Conservation (phyloP, 2,329 filamentous ascomycete species). For the Talaromyces atroroseus region DNA sequence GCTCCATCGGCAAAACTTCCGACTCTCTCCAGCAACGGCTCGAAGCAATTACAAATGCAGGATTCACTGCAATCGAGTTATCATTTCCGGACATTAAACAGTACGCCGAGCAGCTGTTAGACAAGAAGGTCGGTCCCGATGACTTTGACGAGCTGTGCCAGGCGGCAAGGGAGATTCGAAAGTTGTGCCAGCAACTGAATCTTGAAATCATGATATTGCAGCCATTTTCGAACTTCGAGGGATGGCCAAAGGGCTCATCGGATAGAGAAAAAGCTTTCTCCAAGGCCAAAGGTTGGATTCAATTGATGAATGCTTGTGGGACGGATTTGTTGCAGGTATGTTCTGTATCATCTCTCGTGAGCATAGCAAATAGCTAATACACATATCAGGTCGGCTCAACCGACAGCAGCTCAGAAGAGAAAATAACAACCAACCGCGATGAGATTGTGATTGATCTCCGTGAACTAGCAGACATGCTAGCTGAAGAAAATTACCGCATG, state of each 20-base stretch:
- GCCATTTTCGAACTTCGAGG: constrained; percentile 72
- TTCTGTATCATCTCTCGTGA: background rate
- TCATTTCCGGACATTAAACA: constrained; percentile 66
- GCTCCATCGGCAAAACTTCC: constrained; percentile 35
- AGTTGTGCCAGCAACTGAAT: constrained; percentile 49
- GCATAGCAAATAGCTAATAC: background rate
- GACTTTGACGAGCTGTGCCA: constrained; percentile 56
- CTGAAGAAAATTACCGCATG: constrained; percentile 52
- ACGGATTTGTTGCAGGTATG: constrained; percentile 65
- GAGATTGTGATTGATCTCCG: constrained; percentile 57
- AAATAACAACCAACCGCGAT: constrained; percentile 47
- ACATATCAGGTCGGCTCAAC: constrained; percentile 52
- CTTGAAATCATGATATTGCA: constrained; percentile 67
- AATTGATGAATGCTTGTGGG: constrained; percentile 64
- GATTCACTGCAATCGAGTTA: constrained; percentile 63
- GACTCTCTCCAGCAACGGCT: constrained; percentile 36
- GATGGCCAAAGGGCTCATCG: constrained; percentile 56
- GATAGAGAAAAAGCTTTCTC: constrained; percentile 59
- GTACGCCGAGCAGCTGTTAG: constrained; percentile 50
- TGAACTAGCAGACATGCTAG: constrained; percentile 59
- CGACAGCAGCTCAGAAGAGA: constrained; percentile 49
- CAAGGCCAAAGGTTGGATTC: constrained; percentile 61
- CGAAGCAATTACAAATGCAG: constrained; percentile 34
- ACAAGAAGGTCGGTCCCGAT: constrained; percentile 48
- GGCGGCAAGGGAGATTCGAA: constrained; percentile 51